These are phyloP conservation scores for Hydrangea macrophylla DNA, from an alignment of 148 eudicot genomes.

Conservation along the genomic window DNA sequence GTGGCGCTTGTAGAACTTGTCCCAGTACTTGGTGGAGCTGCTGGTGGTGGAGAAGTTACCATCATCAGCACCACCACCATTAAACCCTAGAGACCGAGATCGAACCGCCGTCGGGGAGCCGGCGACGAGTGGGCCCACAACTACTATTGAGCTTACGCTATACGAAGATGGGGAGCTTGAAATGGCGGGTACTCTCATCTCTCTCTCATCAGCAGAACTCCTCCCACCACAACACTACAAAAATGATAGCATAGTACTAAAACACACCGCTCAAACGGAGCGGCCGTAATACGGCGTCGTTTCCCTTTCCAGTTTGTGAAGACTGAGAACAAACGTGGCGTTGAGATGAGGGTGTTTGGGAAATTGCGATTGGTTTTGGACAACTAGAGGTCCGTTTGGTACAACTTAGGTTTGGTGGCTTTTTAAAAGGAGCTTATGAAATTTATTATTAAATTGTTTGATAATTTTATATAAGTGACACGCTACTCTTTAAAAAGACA, in stretches of 20 bases:
- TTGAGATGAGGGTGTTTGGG: too few relatives aligned
- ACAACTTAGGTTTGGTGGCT: too few relatives aligned
- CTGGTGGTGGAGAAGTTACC: not conserved
- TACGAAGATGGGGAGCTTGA: not conserved
- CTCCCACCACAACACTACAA: not conserved
- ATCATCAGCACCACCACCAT: not conserved
- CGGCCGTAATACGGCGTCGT: too few relatives aligned
- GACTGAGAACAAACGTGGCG: too few relatives aligned
- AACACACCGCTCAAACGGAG: not conserved
- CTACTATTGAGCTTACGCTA: not conserved
- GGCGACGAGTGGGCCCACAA: not conserved
- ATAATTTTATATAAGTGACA: too few relatives aligned
- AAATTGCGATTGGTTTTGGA: too few relatives aligned
- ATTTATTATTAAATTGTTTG: too few relatives aligned
- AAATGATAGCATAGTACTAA: not conserved
- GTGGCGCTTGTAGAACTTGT: conserved; percentile 40
- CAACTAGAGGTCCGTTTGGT: too few relatives aligned
- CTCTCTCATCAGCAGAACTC: not conserved
- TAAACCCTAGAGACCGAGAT: not conserved
- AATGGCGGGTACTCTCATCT: conserved; percentile 17
- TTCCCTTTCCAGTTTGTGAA: too few relatives aligned
- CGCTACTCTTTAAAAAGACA: too few relatives aligned
- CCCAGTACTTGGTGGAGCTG: conserved; percentile 27
- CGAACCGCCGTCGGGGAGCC: conserved; percentile 6
- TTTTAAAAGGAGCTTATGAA: too few relatives aligned